Evolutionary conservation across 192 early-diverging fungal species (phyloP).

Genomic region (Linnemannia exigua): DNA sequence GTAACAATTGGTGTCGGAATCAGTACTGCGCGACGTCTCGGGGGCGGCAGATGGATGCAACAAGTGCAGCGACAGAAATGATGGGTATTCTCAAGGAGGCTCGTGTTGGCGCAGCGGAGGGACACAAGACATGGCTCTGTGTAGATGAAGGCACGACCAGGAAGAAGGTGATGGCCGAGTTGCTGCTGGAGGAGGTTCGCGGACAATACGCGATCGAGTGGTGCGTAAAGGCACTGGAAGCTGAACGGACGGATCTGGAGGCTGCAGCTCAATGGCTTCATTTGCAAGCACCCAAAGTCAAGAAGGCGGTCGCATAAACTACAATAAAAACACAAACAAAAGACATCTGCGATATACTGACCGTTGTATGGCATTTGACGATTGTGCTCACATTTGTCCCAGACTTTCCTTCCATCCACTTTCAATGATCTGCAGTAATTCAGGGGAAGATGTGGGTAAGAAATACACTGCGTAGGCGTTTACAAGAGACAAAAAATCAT

Average conservation of each 20-base stretch:
- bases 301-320: background rate
- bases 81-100: slow-evolving; percentile 64
- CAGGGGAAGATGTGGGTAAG: too few relatives aligned
- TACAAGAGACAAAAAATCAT: too few relatives aligned
- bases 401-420: too few relatives aligned
- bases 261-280: slow-evolving; percentile 70
- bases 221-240: slow-evolving; percentile 78
- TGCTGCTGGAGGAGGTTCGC: slow-evolving; percentile 37
- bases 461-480: too few relatives aligned
- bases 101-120: slow-evolving; percentile 30
- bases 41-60: slow-evolving; percentile 69
- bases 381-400: too few relatives aligned
- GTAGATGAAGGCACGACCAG: slow-evolving; percentile 69
- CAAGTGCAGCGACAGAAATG: slow-evolving; percentile 69
- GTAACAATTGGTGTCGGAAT: slow-evolving; percentile 76
- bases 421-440: too few relatives aligned
- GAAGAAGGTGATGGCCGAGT: slow-evolving; percentile 62
- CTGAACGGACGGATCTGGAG: slow-evolving; percentile 64
- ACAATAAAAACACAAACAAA: too few relatives aligned
- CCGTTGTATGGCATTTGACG: too few relatives aligned
- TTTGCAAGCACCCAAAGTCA: slow-evolving; percentile 68
- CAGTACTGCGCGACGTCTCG: slow-evolving; percentile 17
- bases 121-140: slow-evolving; percentile 68
- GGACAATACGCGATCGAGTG: slow-evolving; percentile 66
- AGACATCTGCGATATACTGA: too few relatives aligned